phyloP scores from a whole-genome alignment of 2,329 filamentous ascomycete genomes.

The Ophiostoma novo-ulmi region DNA sequence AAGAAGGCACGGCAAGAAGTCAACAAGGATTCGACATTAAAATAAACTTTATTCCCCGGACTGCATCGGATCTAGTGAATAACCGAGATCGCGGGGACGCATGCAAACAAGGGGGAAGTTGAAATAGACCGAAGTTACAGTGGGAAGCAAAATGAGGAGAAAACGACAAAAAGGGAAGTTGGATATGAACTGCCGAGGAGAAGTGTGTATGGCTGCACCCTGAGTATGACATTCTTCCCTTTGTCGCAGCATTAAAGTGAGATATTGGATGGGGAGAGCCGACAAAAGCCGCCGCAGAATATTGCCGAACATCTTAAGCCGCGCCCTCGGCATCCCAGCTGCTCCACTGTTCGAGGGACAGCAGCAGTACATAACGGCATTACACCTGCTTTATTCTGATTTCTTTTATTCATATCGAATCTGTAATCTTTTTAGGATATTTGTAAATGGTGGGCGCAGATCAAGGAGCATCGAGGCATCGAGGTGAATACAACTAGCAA shows the following conservation, averaged over 20 bases:
- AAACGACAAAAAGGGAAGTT: neutral
- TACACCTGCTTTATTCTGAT: neutral
- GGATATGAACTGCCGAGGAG: neutral
- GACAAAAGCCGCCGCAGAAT: conserved; percentile 18
- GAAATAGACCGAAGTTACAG: neutral
- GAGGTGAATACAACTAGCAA: too few species aligned
- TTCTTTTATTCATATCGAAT: too few species aligned
- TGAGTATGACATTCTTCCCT: neutral
- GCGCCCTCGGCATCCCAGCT: neutral
- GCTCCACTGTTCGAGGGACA: neutral
- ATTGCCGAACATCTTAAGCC: neutral
- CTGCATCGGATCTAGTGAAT: neutral
- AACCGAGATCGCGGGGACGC: neutral
- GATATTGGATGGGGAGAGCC: conserved; percentile 10
- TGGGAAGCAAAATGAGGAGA: neutral
- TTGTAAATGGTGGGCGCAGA: too few species aligned
- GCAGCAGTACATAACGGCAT: neutral
- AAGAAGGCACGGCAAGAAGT: neutral
- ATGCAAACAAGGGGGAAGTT: neutral
- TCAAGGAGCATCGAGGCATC: too few species aligned
- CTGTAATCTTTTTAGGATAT: too few species aligned
- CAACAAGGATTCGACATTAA: neutral
- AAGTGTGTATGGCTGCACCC: neutral
- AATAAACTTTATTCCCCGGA: neutral
- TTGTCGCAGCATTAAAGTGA: neutral